Evolutionary conservation across 805 yeast species (phyloP), one percentile per base, ranked within the genome.

Genomic region (Saturnispora diversa): DNA sequence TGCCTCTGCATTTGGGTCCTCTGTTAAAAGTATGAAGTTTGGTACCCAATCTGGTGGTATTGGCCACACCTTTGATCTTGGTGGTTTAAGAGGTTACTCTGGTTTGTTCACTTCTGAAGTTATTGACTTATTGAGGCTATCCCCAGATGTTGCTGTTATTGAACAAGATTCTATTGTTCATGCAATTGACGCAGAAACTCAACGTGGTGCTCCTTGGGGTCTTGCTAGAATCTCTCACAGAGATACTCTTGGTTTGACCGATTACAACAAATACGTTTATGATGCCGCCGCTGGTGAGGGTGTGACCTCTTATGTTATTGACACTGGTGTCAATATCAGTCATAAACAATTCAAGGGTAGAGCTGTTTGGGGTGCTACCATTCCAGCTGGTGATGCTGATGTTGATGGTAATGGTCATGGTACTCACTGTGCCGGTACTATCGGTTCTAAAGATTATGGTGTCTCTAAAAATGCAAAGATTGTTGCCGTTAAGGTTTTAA

Each of bases 381-480:
- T 84, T 50, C 94, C 94, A 50, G 52, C 62, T 39, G 80, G 79
- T 53, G 85, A 77, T 51, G 71, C 70, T 40, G 86, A 80, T 50
- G 54, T 69, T 32, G 95, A 88, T 59, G 92, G 86, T 39, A 83
- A 84, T 54, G 97, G 96, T 38, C 97, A 87, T 63, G 97, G 97
- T 55, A 85, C 95, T 34, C 97, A 87, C 57, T 85, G 94, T 66
- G 95, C 96, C n/a, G 97, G 95, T 64, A 86, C 94, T 26, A 84
- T 88, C 53, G 95, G 80, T 37, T 82, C 92, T 17, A 68, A 69
- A 45, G 66, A 75, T 39, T 84, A 80, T 49, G 95, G 95, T 65
- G 84, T 85, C 41, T 88, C 95, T 42, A 85, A 86, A 63, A 68
- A 74, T 39, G 92, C 88, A 8, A 69, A 77, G 16, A 61, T 85